Conservation (phyloP, 495 filamentous ascomycete species). For the Friedmanniomyces simplex region DNA sequence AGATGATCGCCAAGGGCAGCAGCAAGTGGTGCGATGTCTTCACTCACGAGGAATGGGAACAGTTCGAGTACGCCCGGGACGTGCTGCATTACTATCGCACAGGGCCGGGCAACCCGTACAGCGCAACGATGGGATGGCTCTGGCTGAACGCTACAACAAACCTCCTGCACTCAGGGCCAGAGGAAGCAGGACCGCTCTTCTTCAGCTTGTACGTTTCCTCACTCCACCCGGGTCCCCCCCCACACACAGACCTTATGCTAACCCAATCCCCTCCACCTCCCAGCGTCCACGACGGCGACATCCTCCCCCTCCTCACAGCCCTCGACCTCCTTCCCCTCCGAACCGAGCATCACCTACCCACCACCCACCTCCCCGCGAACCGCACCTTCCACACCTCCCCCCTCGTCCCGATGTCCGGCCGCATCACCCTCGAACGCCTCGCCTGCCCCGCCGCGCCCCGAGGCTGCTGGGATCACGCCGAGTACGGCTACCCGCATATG, state of each 20-base stretch:
- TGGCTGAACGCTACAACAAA: constrained; percentile 51
- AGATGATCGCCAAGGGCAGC: constrained; percentile 42
- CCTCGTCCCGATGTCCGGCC: constrained; percentile 48
- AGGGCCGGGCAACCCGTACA: constrained; percentile 49
- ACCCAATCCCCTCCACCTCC: background rate
- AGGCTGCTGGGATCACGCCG: constrained; percentile 14
- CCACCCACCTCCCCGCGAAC: constrained; percentile 31
- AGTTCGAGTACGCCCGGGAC: constrained; percentile 53
- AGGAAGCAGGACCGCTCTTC: constrained; percentile 39
- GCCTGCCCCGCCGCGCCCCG: constrained; percentile 30
- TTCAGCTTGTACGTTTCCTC: constrained; percentile 53
- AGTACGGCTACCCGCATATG: constrained; percentile 16
- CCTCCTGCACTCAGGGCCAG: constrained; percentile 39
- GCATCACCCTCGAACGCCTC: constrained; percentile 47
- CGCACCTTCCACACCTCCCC: constrained; percentile 47
- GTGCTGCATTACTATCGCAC: constrained; percentile 51
- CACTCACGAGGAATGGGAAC: constrained; percentile 44
- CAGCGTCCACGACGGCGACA: constrained; percentile 52
- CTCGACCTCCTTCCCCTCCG: constrained; percentile 39
- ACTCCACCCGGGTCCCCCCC: constrained; percentile 22
- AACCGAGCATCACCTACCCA: constrained; percentile 35
- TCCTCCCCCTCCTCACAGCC: constrained; percentile 45
- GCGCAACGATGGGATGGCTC: constrained; percentile 49
- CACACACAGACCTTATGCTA: background rate
- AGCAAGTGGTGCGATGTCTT: constrained; percentile 52